A percentile compares a stretch with the other conserved stretches of the same genome.
Evolutionary conservation across 768 basidiomycete genomes (phyloP).

Genomic region (Boletales sp.): DNA sequence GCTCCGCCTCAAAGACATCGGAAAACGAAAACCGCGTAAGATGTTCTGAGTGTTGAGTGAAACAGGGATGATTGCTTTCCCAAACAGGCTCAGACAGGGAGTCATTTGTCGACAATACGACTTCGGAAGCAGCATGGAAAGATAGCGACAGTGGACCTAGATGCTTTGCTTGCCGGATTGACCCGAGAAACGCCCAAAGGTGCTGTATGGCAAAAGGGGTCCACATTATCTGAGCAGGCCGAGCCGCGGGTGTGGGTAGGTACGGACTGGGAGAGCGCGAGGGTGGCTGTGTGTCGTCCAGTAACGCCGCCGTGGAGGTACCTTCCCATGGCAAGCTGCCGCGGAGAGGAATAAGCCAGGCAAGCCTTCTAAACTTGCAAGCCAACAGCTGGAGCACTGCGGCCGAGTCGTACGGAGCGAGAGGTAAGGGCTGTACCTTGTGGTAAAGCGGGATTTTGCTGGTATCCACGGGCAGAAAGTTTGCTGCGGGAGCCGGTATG

Average conservation of each 20-base stretch:
- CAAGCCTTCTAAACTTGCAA: slow-evolving; percentile 37
- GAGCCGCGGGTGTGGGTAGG: slow-evolving; percentile 14
- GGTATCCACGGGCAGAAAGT: slow-evolving; percentile 15
- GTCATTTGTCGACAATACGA: slow-evolving; percentile 1
- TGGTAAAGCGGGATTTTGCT: slow-evolving; percentile 30
- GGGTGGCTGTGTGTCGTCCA: slow-evolving; percentile 25
- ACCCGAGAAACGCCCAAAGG: slow-evolving; percentile 51
- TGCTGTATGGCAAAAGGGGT: slow-evolving; percentile 37
- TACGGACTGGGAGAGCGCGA: slow-evolving; percentile 18
- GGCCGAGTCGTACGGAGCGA: slow-evolving; percentile 35
- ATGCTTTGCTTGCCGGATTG: slow-evolving; percentile 33
- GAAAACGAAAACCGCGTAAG: not conserved
- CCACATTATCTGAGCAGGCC: slow-evolving; percentile 41
- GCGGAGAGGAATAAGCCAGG: slow-evolving; percentile 59
- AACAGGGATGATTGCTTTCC: slow-evolving; percentile 25
- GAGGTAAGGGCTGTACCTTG: slow-evolving; percentile 34
- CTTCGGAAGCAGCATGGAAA: slow-evolving; percentile 37
- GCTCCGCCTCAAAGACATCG: slow-evolving; percentile 11
- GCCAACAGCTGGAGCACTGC: slow-evolving; percentile 26
- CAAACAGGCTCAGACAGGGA: slow-evolving; percentile 14
- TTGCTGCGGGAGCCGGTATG: slow-evolving; percentile 14
- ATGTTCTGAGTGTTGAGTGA: slow-evolving; percentile 12
- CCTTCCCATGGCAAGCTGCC: slow-evolving; percentile 48
- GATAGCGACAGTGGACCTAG: slow-evolving; percentile 50
- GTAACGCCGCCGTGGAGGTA: slow-evolving; percentile 41